These are phyloP conservation scores for Pseudoturritis turrita DNA, from an alignment of 345 rosid species.

Conservation along the genomic window DNA sequence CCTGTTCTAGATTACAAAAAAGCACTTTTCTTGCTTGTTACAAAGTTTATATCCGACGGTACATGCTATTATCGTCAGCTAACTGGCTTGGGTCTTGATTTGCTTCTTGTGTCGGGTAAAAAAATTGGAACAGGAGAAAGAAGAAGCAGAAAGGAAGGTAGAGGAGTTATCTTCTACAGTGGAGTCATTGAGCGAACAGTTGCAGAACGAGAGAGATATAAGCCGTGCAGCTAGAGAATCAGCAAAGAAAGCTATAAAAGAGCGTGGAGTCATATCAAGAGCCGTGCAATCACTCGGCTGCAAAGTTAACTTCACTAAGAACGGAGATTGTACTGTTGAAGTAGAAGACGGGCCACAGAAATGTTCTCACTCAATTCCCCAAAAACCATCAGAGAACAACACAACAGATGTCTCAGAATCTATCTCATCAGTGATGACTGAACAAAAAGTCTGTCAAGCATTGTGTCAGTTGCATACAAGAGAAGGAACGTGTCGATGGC, in stretches of 20 bases:
- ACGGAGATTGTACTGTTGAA: constrained; percentile 56
- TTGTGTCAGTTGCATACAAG: constrained; percentile 63
- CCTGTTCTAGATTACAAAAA: not conserved
- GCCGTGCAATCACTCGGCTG: constrained; percentile 87
- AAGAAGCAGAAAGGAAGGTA: constrained; percentile 65
- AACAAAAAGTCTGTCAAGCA: constrained; percentile 55
- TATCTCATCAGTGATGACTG: constrained; percentile 42
- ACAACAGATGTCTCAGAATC: constrained; percentile 66
- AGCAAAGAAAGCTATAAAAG: constrained; percentile 70
- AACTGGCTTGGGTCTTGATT: not conserved
- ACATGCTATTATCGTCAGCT: not conserved
- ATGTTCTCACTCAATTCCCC: constrained; percentile 35
- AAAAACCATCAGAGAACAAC: constrained; percentile 37
- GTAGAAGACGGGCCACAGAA: constrained; percentile 39
- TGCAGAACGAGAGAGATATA: constrained; percentile 57
- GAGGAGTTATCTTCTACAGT: constrained; percentile 40
- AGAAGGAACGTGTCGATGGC: constrained; percentile 87
- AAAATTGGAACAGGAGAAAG: constrained; percentile 56
- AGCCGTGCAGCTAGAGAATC: constrained; percentile 56
- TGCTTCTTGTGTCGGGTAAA: constrained; percentile 7
- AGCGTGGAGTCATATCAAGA: constrained; percentile 56
- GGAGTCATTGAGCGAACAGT: constrained; percentile 55
- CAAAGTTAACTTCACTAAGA: constrained; percentile 63
- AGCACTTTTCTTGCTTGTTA: not conserved
- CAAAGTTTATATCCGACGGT: not conserved